These are phyloP conservation scores for Camelina sativa DNA, from an alignment of 345 rosid genomes.

Conservation along the genomic window DNA sequence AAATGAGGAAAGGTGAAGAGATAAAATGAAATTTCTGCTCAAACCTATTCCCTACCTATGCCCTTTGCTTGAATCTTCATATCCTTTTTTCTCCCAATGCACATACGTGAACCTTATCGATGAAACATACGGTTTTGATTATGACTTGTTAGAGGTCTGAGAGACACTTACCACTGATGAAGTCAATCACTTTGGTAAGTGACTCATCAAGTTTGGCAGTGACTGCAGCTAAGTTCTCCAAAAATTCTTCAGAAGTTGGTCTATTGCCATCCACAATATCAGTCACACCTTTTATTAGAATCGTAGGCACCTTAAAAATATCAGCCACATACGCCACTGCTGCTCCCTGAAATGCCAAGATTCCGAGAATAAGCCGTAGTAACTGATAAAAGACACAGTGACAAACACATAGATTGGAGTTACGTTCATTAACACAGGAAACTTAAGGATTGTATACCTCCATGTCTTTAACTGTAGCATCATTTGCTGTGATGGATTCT, in stretches of 20 bases:
- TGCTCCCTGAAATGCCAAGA: constrained; percentile 68
- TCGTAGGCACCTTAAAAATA: constrained; percentile 76
- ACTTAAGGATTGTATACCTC: constrained; percentile 62
- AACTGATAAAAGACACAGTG: constrained; percentile 4
- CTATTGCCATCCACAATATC: constrained; percentile 77
- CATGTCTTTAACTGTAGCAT: constrained; percentile 91
- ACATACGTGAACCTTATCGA: constrained; percentile 15
- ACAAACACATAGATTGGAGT: constrained; percentile 30
- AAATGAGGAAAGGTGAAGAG: constrained; percentile 1
- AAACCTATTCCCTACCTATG: constrained; percentile 8
- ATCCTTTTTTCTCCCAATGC: constrained; percentile 9
- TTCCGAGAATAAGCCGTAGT: constrained; percentile 13
- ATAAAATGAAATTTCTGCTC: constrained; percentile 1
- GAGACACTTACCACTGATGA: constrained; percentile 70
- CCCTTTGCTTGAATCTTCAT: constrained; percentile 17
- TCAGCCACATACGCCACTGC: constrained; percentile 85
- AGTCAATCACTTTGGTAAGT: constrained; percentile 62
- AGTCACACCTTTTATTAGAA: constrained; percentile 86
- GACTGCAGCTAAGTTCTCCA: constrained; percentile 79
- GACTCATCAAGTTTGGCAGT: constrained; percentile 64
- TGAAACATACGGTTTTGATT: constrained; percentile 5
- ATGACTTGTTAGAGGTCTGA: constrained; percentile 61
- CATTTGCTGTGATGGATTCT: constrained; percentile 69
- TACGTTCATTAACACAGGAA: constrained; percentile 13
- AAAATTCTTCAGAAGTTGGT: constrained; percentile 73